These are phyloP conservation scores for Floccularia luteovirens DNA, from an alignment of 768 basidiomycete species.

Conservation along the genomic window DNA sequence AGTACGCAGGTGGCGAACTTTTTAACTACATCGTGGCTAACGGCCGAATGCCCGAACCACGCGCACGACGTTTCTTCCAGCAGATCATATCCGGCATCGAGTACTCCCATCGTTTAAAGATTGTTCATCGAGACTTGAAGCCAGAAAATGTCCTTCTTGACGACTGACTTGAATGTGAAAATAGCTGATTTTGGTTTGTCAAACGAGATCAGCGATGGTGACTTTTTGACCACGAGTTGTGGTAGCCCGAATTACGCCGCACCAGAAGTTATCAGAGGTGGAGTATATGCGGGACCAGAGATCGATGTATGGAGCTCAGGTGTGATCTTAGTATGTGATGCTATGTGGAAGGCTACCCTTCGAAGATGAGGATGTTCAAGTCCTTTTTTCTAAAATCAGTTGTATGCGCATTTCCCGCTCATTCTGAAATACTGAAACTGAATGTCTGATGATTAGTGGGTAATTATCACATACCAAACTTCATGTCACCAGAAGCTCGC, in stretches of 20 bases:
- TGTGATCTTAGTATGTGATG: constrained; percentile 98
- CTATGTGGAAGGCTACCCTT: constrained; percentile 93
- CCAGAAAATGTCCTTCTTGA: constrained; percentile 92
- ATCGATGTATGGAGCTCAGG: constrained; percentile 99
- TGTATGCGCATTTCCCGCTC: constrained; percentile 35
- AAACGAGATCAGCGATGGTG: constrained; percentile 94
- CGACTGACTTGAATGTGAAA: constrained; percentile 84
- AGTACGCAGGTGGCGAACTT: constrained; percentile 92
- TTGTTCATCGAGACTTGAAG: constrained; percentile 97
- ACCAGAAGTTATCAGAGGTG: constrained; percentile 94
- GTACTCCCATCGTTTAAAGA: constrained; percentile 93
- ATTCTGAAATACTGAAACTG: background rate
- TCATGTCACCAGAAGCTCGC: constrained; percentile 71
- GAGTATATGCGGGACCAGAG: constrained; percentile 93
- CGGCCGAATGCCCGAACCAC: constrained; percentile 83
- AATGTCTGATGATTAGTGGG: constrained; percentile 50
- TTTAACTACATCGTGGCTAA: constrained; percentile 98
- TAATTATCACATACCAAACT: constrained; percentile 76
- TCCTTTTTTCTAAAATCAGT: constrained; percentile 90
- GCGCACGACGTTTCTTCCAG: constrained; percentile 93
- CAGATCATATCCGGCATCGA: constrained; percentile 97
- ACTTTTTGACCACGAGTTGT: constrained; percentile 95
- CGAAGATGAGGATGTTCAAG: constrained; percentile 93
- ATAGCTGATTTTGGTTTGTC: constrained; percentile 99
- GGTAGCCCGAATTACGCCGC: constrained; percentile 99